Evolutionary conservation across 1,139 yeast species (phyloP).

Genomic region (Sugiyamaella grinbergsii): DNA sequence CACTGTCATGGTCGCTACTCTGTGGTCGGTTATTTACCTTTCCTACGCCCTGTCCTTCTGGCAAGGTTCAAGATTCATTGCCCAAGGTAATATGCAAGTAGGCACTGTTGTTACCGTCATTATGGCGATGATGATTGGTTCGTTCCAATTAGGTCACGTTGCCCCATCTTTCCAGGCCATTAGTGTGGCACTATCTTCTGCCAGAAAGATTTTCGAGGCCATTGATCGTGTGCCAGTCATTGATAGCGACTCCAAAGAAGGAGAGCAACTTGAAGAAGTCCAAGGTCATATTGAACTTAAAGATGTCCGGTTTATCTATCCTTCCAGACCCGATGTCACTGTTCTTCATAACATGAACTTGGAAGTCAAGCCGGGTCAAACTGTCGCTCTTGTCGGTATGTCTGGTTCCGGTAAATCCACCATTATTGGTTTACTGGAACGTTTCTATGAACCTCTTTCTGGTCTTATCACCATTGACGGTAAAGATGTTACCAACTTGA

Average conservation of each 20-base stretch:
- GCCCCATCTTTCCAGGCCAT: conserved; percentile 48
- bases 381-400: conserved; percentile 87
- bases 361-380: conserved; percentile 65
- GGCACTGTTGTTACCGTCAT: conserved; percentile 44
- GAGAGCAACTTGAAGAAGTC: conserved; percentile 41
- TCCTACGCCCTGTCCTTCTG: conserved; percentile 49
- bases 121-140: conserved; percentile 48
- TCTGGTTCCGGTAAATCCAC: conserved; percentile 94
- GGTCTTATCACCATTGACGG: conserved; percentile 74
- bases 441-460: conserved; percentile 63
- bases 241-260: conserved; percentile 40
- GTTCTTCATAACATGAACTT: conserved; percentile 69
- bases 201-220: conserved; percentile 46
- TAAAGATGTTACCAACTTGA: conserved; percentile 60
- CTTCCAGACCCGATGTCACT: conserved; percentile 78
- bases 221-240: conserved; percentile 47
- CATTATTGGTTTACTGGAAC: conserved; percentile 67
- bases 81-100: conserved; percentile 39
- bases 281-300: conserved; percentile 60
- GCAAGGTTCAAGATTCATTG: conserved; percentile 48
- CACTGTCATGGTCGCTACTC: conserved; percentile 42
- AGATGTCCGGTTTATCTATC: conserved; percentile 74
- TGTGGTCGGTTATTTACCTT: conserved; percentile 44
- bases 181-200: conserved; percentile 47
- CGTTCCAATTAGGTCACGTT: conserved; percentile 46